Conservation (phyloP, 768 basidiomycete species). For the Auriscalpium orientale region DNA sequence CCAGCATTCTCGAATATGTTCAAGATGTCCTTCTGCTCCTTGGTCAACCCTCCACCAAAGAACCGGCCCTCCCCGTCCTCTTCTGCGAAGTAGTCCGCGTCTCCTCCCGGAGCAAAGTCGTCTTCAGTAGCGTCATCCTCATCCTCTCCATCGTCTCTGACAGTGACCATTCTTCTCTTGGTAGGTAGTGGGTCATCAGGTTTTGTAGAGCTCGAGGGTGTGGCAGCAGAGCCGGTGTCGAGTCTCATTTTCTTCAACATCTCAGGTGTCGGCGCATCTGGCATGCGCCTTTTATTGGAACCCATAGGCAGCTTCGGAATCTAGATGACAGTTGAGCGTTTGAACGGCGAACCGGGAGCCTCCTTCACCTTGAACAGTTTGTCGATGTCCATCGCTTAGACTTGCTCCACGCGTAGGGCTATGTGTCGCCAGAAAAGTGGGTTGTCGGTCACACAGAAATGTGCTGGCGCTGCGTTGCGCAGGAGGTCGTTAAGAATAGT, state of each 20-base stretch:
- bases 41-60: constrained; percentile 88
- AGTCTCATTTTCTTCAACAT: constrained; percentile 74
- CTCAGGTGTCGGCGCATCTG: constrained; percentile 72
- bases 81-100: constrained; percentile 85
- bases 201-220: neutral
- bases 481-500: too few species aligned
- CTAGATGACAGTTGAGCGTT: constrained; percentile 26
- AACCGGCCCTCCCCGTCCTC: constrained; percentile 91
- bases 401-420: neutral
- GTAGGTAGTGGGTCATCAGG: constrained; percentile 7
- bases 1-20: constrained; percentile 84
- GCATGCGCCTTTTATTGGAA: constrained; percentile 65
- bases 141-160: constrained; percentile 40
- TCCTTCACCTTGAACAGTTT: constrained; percentile 38
- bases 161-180: constrained; percentile 41
- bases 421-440: too few species aligned
- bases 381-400: constrained; percentile 37
- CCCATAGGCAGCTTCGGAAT: constrained; percentile 59
- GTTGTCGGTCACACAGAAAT: too few species aligned
- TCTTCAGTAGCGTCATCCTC: constrained; percentile 20
- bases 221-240: constrained; percentile 28
- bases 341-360: neutral
- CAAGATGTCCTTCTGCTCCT: constrained; percentile 90
- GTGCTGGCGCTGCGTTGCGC: too few species aligned
- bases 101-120: constrained; percentile 75